Base-by-base conservation (phyloP, 495 filamentous ascomycete genomes). In the Pyrenopolyporus hunteri region DNA sequence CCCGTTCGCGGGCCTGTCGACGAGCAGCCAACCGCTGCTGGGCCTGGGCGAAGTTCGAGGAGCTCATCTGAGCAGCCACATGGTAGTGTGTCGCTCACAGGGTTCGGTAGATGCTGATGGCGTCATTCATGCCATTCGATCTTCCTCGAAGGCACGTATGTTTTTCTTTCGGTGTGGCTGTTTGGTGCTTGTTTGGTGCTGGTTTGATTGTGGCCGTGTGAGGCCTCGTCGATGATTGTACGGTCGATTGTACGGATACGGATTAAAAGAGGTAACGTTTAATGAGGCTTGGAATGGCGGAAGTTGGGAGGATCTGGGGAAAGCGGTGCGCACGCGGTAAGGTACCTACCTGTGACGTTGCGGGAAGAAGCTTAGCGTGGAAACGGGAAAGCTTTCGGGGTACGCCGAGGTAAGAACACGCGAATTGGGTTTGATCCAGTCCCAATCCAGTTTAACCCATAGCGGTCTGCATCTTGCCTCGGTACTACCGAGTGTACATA, bases 21-120 rank as follows among this genome's bases (percentile, higher is more conserved):
- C 92, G 89, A 49, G 88, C 88, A 47, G 86, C 81, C 49, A 97
- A 80, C 65, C 92, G 89, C 76, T 88, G 81, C 76, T 96, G 92
- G 54, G 92, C 92, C 63, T 86, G 85, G 72, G 89, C 87, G 72
- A 97, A 96, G 63, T 91, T 87, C 67, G 87, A 80, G 47, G 85
- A 85, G 70, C 83, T 85, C 88, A 92, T 92, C 66, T 76, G 74
- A 69, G 58, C 35, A 36, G 51, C 51, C 32, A 16, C 56, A 63
- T 60, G 33, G 28, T 57, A 53, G 4, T 52, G 53, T n/a, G 51
- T 26, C 49, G n/a, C 20, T 42, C 14, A 23, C 40, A 59, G 45
- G 25, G 6, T 40, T 25, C 2, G 20, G 23, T 45, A 33, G 13
- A 16, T 53, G 19, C 8, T 26, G 42, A 42, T 47, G 23, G 59